Evolutionary conservation across 106 monocot species (phyloP).

Genomic region (Agapanthus africanus): DNA sequence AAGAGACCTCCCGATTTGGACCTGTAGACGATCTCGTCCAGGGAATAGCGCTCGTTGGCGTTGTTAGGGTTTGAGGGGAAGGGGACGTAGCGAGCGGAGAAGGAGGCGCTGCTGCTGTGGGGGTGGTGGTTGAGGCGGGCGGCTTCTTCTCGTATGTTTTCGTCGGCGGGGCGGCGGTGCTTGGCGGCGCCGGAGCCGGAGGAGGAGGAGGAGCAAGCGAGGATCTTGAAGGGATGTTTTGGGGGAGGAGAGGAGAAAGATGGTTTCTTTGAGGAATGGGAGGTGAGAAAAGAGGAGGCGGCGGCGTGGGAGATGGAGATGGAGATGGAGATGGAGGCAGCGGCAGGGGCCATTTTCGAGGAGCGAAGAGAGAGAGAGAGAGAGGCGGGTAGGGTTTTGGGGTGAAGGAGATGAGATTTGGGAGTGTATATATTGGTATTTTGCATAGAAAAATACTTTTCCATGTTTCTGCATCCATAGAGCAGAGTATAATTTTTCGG

Average conservation of each 20-base stretch:
- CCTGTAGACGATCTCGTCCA: conserved; percentile 91
- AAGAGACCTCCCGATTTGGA: conserved; percentile 73
- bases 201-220: conserved; percentile 11
- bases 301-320: not conserved
- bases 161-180: conserved; percentile 60
- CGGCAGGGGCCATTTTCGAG: no score
- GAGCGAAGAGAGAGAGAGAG: no score
- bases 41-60: conserved; percentile 60
- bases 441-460: no score
- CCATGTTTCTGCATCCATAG: no score
- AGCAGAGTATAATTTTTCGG: no score
- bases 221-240: not conserved
- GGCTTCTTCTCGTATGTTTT: conserved; percentile 88
- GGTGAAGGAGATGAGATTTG: no score
- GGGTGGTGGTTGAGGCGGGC: conserved; percentile 30
- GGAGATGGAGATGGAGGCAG: not conserved
- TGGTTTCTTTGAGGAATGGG: no score
- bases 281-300: not conserved
- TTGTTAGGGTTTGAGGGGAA: conserved; percentile 17
- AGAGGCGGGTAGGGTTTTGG: no score
- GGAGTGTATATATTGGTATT: no score
- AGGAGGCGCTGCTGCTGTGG: conserved; percentile 23
- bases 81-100: conserved; percentile 69
- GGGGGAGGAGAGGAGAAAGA: not conserved
- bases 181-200: conserved; percentile 7